Evolutionary conservation across 331 rosid genomes (phyloP), one percentile per base, ranked within the genome.

Genomic region (Erythrophleum ivorense): DNA sequence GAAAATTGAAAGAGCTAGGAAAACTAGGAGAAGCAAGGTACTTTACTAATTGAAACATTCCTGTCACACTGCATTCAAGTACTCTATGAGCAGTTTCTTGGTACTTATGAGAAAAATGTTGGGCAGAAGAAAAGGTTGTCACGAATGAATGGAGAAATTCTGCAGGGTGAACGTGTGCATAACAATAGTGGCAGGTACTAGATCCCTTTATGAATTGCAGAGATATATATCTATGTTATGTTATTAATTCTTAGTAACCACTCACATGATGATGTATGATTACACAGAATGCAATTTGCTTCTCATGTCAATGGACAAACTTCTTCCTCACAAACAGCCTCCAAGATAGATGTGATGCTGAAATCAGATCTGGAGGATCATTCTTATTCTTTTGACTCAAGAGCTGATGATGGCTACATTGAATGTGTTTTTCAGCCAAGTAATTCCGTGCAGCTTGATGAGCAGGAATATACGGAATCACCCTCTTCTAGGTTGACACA

Each of bases 41-140:
- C 21, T 66, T 65, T 40, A 60, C 29, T n/a, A 46, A 72, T 78
- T 83, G 76, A 73, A 69, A 78, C 66, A 81, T 86, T 85, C 81
- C 75, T 75, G 55, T 55, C 40, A 59, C 41, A 7, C 41, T 80
- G 33, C 55, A 21, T 85, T 80, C 54, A 43, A 45, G 53, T 57
- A 34, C 40, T 72, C 24, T 74, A 40, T 65, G 53, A 83, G 24
- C 71, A 60, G 54, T 50, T 59, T 31, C 52, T 79, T 82, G 75
- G 67, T 77, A 57, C 80, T 86, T 45, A 79, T 80, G 77, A 48
- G 71, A 78, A 82, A 80, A 71, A 72, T 80, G 71, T 84, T 92
- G 88, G 73, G 80, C 94, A 96, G 99, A 96, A 92, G 89, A 96
- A 87, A 85, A 86, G 93, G 77, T 84, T 89, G 13, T 86, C 89